Conservation (phyloP, 2,329 filamentous ascomycete genomes). For the Plenodomus tracheiphilus region DNA sequence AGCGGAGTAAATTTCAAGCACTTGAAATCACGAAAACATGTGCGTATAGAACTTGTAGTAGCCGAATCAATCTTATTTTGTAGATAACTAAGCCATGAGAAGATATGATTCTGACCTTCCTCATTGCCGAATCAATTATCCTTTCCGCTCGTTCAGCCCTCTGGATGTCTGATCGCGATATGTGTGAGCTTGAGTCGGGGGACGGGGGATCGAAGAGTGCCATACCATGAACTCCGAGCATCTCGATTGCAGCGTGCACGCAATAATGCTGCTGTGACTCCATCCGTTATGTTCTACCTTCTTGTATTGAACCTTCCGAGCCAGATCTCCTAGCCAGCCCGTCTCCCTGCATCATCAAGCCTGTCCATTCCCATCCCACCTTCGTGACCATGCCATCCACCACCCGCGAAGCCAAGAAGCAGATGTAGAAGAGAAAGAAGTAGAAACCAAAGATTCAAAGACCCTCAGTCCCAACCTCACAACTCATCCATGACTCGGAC, state of each 20-base stretch:
- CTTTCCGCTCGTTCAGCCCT: neutral
- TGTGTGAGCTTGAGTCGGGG: neutral
- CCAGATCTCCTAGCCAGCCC: neutral
- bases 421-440: neutral
- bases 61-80: no score
- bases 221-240: conserved; percentile 8
- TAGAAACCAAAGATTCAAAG: neutral
- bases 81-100: no score
- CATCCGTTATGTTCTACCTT: neutral
- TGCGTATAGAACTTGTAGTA: no score
- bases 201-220: neutral
- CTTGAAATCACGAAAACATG: no score
- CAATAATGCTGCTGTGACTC: neutral
- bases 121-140: no score
- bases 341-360: neutral
- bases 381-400: no score
- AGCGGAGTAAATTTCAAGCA: no score
- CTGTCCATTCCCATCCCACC: neutral
- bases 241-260: neutral
- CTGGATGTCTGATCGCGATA: neutral
- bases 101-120: no score
- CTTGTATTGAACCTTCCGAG: no score
- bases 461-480: neutral
- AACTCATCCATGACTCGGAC: conserved; percentile 40
- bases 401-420: neutral